phyloP scores from a whole-genome alignment of 148 eudicot species.

The Pouteria glomerata region DNA sequence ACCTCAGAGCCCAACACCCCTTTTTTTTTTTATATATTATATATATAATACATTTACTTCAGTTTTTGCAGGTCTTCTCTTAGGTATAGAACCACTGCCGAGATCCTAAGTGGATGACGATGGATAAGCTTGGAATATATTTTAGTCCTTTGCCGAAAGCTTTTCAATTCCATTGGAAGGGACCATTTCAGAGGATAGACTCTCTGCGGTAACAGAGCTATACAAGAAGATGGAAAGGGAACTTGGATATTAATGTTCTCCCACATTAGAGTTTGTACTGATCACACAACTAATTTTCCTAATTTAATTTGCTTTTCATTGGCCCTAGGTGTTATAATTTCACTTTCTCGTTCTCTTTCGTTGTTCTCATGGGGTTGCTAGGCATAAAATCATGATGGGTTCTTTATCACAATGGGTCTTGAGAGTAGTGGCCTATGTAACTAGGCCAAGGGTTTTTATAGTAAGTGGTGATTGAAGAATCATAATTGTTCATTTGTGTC shows the following conservation, averaged over 20 bases:
- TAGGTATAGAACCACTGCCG: not conserved
- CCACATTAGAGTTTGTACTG: not conserved
- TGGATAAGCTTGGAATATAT: constrained; percentile 10
- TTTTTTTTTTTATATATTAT: not conserved
- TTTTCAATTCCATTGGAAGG: not conserved
- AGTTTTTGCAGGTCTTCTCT: not conserved
- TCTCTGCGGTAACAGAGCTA: not conserved
- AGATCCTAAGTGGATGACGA: not conserved
- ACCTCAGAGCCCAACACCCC: not conserved
- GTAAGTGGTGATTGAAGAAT: too few relatives aligned
- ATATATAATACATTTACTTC: not conserved
- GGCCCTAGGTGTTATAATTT: too few relatives aligned
- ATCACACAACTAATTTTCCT: too few relatives aligned
- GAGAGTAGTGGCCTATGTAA: too few relatives aligned
- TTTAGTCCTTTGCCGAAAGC: not conserved
- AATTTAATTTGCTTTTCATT: too few relatives aligned
- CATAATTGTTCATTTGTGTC: too few relatives aligned
- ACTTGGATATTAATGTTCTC: not conserved
- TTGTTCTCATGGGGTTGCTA: too few relatives aligned
- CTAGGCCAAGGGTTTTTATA: too few relatives aligned
- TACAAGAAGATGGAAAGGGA: not conserved
- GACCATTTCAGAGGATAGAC: not conserved
- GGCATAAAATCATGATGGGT: too few relatives aligned
- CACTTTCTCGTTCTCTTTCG: too few relatives aligned
- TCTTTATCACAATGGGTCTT: too few relatives aligned